Evolutionary conservation across 2,329 filamentous ascomycete species (phyloP), one percentile per base, ranked within the genome.

Genomic region (Exophiala aquamarina): DNA sequence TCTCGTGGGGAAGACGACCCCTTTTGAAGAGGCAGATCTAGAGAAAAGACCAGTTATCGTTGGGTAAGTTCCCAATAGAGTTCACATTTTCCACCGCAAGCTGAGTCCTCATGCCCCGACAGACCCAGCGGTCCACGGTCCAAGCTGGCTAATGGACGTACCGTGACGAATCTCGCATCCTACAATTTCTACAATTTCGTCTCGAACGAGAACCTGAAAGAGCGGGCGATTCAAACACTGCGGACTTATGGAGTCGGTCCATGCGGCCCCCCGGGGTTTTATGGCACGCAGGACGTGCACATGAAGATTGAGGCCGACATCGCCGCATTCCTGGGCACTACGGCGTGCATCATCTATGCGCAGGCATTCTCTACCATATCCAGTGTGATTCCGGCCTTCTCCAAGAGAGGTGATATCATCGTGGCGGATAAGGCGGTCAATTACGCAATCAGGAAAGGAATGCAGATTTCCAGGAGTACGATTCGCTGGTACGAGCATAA

Each of bases 131-230:
- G 89, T 8, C 91, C 93, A 37, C 95, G 93, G 67, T 84, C 86
- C 40, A 96, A 93, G 68, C 81, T 98, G 45, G 77, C 83, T 38
- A 95, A 85, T 67, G 93, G 93, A 61, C 86, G 89, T 57, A 95
- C 87, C 14, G 93, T 96, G 18, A 89, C 81, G 47, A 98, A 98
- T 66, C 84, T 98, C 55, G 92, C 89, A 29, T 94, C 89, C 2
- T 93, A 90, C 72, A 98, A 98, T 69, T 95, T 93, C 70, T 97
- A 95, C 76, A 97, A 98, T 72, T 90, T 98, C 68, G 89, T 94
- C 56, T 82, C 83, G 43, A 96, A 95, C 66, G 92, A 97, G 53
- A 81, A 84, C 28, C 84, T 98, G 61, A 95, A 95, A 64, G 90
- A 96, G 60, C 94, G 95, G 68, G 93, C 92, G 1, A 90, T 98